Evolutionary conservation across 768 basidiomycete species (phyloP).

Genomic region (Lactifluus hygrophoroides): DNA sequence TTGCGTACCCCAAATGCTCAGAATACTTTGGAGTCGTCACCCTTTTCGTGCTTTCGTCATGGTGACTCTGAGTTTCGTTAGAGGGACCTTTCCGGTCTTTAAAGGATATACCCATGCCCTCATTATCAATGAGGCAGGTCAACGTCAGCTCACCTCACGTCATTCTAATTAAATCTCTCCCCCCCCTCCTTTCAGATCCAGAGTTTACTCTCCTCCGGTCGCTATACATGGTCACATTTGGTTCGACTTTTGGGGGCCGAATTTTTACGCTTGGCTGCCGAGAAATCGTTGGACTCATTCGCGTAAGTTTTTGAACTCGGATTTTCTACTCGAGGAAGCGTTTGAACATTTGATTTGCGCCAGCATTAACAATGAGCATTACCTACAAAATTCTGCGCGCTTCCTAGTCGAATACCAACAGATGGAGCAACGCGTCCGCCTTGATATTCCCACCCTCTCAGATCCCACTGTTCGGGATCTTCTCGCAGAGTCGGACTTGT

Average conservation of each 20-base stretch:
- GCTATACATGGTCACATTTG: constrained; percentile 62
- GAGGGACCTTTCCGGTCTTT: constrained; percentile 73
- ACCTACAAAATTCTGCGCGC: constrained; percentile 65
- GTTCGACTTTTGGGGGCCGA: constrained; percentile 52
- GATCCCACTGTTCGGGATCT: constrained; percentile 69
- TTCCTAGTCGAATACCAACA: constrained; percentile 74
- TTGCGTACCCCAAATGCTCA: constrained; percentile 49
- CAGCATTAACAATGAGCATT: constrained; percentile 61
- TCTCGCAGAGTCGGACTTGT: constrained; percentile 79
- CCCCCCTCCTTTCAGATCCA: constrained; percentile 45
- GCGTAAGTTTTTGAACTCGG: constrained; percentile 47
- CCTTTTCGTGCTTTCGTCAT: constrained; percentile 64
- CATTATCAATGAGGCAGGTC: constrained; percentile 72
- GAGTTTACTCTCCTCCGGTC: constrained; percentile 55
- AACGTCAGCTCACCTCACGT: neutral
- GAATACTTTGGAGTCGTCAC: constrained; percentile 44
- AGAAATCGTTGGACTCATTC: constrained; percentile 59
- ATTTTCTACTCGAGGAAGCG: neutral
- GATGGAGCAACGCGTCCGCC: constrained; percentile 63
- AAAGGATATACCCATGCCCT: constrained; percentile 81
- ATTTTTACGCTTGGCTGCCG: constrained; percentile 51
- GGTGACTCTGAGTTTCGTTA: constrained; percentile 58
- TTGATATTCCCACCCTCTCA: constrained; percentile 71
- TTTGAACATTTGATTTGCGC: constrained; percentile 16
- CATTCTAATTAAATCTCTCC: neutral